phyloP scores from a whole-genome alignment of 1,284 basidiomycete species.

The Naganishia cerealis region DNA sequence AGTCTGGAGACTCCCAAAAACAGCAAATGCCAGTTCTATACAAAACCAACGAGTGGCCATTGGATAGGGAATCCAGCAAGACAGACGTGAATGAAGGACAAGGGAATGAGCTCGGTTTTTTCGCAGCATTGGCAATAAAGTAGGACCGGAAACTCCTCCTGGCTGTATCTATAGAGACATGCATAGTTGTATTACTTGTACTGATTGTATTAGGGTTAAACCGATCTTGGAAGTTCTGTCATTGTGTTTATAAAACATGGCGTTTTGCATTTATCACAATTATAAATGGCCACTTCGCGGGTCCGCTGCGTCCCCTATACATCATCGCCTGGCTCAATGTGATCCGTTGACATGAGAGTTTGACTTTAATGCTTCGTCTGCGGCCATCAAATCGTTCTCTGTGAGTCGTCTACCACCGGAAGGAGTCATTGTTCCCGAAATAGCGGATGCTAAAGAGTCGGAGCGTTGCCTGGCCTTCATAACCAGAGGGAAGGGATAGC shows the following conservation, averaged over 20 bases:
- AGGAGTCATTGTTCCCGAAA: conserved; percentile 84
- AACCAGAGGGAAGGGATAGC: conserved; percentile 87
- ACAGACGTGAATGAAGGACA: neutral
- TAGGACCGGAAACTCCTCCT: neutral
- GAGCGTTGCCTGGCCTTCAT: conserved; percentile 86
- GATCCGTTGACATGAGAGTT: conserved; percentile 39
- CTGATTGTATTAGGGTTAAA: conserved; percentile 19
- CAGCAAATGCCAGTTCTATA: neutral
- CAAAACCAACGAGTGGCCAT: neutral
- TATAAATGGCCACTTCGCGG: conserved; percentile 5
- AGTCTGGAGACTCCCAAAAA: conserved; percentile 18
- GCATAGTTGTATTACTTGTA: neutral
- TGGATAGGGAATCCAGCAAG: neutral
- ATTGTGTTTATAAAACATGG: conserved; percentile 11
- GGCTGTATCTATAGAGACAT: neutral
- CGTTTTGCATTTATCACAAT: conserved; percentile 4
- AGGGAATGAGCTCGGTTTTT: neutral
- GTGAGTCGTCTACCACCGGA: conserved; percentile 75
- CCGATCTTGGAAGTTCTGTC: neutral
- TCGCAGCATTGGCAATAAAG: neutral
- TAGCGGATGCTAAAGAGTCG: conserved; percentile 66
- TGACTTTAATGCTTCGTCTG: conserved; percentile 71
- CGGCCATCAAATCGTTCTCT: conserved; percentile 76
- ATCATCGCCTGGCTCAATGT: neutral
- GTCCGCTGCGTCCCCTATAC: neutral